Conservation (phyloP, 306 rosid genomes). For the Gillenia trifoliata region DNA sequence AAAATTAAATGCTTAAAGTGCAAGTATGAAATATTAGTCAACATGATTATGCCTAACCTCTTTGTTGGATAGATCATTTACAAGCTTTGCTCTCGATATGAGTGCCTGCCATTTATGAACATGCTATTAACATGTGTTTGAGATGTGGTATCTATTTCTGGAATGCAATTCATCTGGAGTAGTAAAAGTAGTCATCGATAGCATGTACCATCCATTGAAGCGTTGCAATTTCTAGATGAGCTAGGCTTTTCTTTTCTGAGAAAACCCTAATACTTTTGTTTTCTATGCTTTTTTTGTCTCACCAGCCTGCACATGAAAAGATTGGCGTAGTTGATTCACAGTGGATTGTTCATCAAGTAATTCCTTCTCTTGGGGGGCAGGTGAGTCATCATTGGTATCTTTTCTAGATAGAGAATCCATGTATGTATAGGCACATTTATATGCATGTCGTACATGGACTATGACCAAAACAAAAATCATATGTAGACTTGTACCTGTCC, state of each 20-base stretch:
- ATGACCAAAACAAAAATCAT: background rate
- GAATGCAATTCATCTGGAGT: background rate
- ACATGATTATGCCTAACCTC: background rate
- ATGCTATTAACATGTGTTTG: background rate
- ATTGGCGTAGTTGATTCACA: conserved; percentile 97
- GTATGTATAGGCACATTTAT: background rate
- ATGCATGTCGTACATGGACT: background rate
- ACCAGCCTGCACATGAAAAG: conserved; percentile 89
- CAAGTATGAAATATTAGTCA: background rate
- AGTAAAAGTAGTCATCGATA: background rate
- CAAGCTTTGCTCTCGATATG: background rate
- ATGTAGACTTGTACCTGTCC: background rate
- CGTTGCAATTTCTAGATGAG: background rate
- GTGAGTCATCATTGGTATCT: conserved; percentile 35
- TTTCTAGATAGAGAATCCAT: background rate
- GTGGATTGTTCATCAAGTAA: conserved; percentile 93
- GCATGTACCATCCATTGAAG: background rate
- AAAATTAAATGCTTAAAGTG: background rate
- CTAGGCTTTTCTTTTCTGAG: background rate
- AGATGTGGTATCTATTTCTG: background rate
- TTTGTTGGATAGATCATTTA: background rate
- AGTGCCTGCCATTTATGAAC: background rate
- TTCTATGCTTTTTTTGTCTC: conserved; percentile 24
- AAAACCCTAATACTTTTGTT: background rate
- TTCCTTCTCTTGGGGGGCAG: conserved; percentile 92